Percentiles rank a stretch among this genome's conserved stretches.
Evolutionary conservation across 371 early-diverging fungal genomes (phyloP).

Genomic region (Caulochytrium protostelioides): DNA sequence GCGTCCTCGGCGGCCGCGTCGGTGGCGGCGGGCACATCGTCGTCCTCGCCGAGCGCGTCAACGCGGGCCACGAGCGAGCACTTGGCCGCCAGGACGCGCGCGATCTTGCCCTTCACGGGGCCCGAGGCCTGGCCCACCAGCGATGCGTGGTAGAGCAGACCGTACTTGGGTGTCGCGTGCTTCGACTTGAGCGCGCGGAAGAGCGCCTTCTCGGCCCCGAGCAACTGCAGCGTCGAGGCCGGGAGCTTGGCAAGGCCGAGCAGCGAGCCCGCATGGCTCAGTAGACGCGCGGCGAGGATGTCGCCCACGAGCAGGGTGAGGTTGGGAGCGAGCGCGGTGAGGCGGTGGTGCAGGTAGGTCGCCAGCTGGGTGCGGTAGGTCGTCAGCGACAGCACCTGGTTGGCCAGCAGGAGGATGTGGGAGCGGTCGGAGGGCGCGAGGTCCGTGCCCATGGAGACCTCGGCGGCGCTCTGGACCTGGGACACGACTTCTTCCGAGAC

Average conservation of each 20-base stretch:
- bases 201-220: slow-evolving; percentile 98
- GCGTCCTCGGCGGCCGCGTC: slow-evolving; percentile 83
- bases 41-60: slow-evolving; percentile 73
- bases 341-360: slow-evolving; percentile 78
- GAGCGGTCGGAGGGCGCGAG: slow-evolving; percentile 80
- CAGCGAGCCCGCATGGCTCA: slow-evolving; percentile 90
- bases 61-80: slow-evolving; percentile 92
- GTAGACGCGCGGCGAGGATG: slow-evolving; percentile 82
- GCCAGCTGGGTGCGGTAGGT: slow-evolving; percentile 80
- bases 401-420: slow-evolving; percentile 82
- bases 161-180: slow-evolving; percentile 98
- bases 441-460: slow-evolving; percentile 79
- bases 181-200: slow-evolving; percentile 93
- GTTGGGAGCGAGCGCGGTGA: slow-evolving; percentile 95
- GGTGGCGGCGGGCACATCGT: too few species aligned
- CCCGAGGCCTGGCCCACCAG: slow-evolving; percentile 83
- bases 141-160: slow-evolving; percentile 88
- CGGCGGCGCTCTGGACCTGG: slow-evolving; percentile 52
- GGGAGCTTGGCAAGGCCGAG: slow-evolving; percentile 93
- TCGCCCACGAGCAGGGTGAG: slow-evolving; percentile 91
- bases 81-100: slow-evolving; percentile 96
- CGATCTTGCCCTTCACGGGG: slow-evolving; percentile 96
- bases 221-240: slow-evolving; percentile 93
- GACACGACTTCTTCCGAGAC: slow-evolving; percentile 40
- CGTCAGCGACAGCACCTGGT: slow-evolving; percentile 70